Base-by-base conservation (phyloP, 495 filamentous ascomycete species). In the Aspergillus wentii region DNA sequence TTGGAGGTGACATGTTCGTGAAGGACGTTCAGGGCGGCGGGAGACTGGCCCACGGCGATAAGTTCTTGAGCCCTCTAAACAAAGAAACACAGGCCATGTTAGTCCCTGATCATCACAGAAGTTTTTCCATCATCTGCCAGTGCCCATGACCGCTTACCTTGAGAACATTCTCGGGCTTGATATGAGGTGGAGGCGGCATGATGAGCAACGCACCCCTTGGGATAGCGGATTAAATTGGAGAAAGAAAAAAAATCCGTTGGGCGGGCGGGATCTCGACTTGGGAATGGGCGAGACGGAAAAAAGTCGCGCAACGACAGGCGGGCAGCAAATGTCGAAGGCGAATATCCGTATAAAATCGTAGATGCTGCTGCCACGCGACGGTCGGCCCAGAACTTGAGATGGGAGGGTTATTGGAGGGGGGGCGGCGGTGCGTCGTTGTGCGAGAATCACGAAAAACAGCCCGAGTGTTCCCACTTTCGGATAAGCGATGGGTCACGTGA, bases 1-100 rank as follows among this genome's bases (percentile, higher is more conserved):
- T 98, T 98, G 40, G 88, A 95, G 49, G 88, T 94, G 68, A 95
- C 88, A 84, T 98, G 92, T 76, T 98, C 92, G 74, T 98, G 94
- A 33, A 98, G 85, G 47, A 96, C 83, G 49, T 82, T 88, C 49
- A 97, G 74, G 56, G 94, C 94, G 59, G 92, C 91, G 48, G 82
- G 76, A 50, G 85, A 74, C 78, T 97, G 94, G 62, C 85, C 84
- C 55, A 98, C 92, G 51, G 88, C 92, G 71, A 96, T 94, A 62
- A 98, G 88, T 75, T 98, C 92, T 69, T 95, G 88, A 35, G 91
- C 92, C 56, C 92, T 78, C 80, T 85, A 43, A 56, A 49, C 33
- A 36, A n/a, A 34, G 32, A 23, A n/a, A 42, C n/a, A n/a, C n/a
- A n/a, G n/a, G n/a, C n/a, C n/a, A n/a, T n/a, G n/a, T n/a, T n/a